Conservation (phyloP, 805 yeast genomes). For the Saturnispora kantuleensis region DNA sequence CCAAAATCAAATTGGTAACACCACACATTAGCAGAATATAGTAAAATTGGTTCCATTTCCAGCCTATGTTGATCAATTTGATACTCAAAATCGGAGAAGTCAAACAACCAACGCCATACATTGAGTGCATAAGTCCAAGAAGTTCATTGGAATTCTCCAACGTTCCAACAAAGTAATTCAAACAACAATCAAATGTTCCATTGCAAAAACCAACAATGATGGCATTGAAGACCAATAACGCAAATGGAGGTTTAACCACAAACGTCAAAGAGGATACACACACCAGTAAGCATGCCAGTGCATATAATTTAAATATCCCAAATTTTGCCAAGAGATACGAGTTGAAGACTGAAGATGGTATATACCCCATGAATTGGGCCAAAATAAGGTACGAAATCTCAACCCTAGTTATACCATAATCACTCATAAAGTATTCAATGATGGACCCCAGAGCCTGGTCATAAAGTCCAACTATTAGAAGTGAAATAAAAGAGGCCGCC, state of each 20-base stretch:
- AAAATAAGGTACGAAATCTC: conserved; percentile 41
- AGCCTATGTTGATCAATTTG: conserved; percentile 28
- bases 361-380: conserved; percentile 45
- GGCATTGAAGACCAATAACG: conserved; percentile 31
- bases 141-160: conserved; percentile 39
- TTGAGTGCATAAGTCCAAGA: conserved; percentile 42
- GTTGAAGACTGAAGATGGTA: conserved; percentile 40
- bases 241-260: conserved; percentile 33
- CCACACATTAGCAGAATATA: conserved; percentile 27
- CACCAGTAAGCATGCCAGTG: conserved; percentile 10
- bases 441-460: conserved; percentile 57
- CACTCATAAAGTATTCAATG: conserved; percentile 39
- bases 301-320: conserved; percentile 43
- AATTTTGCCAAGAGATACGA: conserved; percentile 31
- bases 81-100: conserved; percentile 40
- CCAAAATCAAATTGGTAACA: conserved; percentile 17
- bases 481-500: conserved; percentile 28
- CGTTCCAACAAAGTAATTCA: conserved; percentile 44
- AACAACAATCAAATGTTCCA: conserved; percentile 47
- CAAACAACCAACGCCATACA: conserved; percentile 45
- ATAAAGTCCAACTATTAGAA: conserved; percentile 42
- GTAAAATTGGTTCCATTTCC: conserved; percentile 39
- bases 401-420: conserved; percentile 40
- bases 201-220: conserved; percentile 42
- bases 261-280: conserved; percentile 20